phyloP scores from a whole-genome alignment of 768 basidiomycete species.

The Tricholomella constricta region DNA sequence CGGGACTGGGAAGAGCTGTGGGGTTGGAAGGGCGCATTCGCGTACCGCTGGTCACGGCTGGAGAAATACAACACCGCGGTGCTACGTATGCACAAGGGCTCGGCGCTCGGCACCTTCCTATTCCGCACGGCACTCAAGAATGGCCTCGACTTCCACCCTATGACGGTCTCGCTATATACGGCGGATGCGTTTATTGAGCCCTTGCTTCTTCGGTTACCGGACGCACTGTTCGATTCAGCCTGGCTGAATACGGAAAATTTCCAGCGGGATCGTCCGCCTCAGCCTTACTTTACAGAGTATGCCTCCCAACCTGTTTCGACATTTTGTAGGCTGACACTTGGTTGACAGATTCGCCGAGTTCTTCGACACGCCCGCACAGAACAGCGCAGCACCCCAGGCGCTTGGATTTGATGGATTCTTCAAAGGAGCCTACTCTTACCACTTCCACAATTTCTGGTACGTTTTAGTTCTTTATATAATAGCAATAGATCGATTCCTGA shows the following conservation, averaged over 20 bases:
- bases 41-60: slow-evolving; percentile 92
- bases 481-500: neutral
- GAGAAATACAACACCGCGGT: slow-evolving; percentile 95
- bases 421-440: slow-evolving; percentile 89
- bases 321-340: slow-evolving; percentile 1
- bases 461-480: slow-evolving; percentile 13
- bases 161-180: slow-evolving; percentile 85
- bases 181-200: slow-evolving; percentile 81
- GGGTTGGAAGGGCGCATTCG: slow-evolving; percentile 94
- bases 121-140: slow-evolving; percentile 93
- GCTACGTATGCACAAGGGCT: slow-evolving; percentile 84
- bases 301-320: slow-evolving; percentile 20
- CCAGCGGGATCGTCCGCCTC: slow-evolving; percentile 88
- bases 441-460: slow-evolving; percentile 92
- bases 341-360: slow-evolving; percentile 72
- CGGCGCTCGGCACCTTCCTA: slow-evolving; percentile 85
- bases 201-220: slow-evolving; percentile 78
- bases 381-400: slow-evolving; percentile 77
- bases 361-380: slow-evolving; percentile 71
- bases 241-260: slow-evolving; percentile 92
- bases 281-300: slow-evolving; percentile 88
- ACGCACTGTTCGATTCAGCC: slow-evolving; percentile 91
- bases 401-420: slow-evolving; percentile 92
- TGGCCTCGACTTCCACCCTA: slow-evolving; percentile 92
- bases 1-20: slow-evolving; percentile 97